These are phyloP conservation scores for Alternaria angustiovoidea DNA, from an alignment of 2,329 filamentous ascomycete species.

Conservation along the genomic window DNA sequence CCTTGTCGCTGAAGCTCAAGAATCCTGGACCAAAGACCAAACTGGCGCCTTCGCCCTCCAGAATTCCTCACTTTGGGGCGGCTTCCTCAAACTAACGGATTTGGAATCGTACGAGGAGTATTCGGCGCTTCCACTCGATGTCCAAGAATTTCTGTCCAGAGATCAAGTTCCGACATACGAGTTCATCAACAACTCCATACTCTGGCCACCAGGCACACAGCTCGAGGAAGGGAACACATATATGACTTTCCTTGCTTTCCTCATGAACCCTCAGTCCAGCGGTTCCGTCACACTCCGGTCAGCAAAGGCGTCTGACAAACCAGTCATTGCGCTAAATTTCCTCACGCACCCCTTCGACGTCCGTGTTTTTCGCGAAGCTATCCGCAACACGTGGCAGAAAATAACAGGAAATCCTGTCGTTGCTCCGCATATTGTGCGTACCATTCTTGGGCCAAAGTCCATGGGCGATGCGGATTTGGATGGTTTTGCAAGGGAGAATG, in stretches of 20 bases:
- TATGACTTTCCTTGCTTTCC: conserved; percentile 51
- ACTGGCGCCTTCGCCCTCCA: conserved; percentile 47
- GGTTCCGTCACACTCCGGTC: conserved; percentile 64
- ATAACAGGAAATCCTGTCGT: conserved; percentile 59
- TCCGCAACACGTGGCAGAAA: conserved; percentile 52
- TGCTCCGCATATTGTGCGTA: conserved; percentile 58
- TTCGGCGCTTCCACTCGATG: conserved; percentile 55
- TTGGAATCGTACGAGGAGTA: conserved; percentile 53
- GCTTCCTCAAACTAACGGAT: conserved; percentile 59
- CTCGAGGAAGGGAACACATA: conserved; percentile 47
- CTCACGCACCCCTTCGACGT: conserved; percentile 64
- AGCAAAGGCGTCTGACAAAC: conserved; percentile 59
- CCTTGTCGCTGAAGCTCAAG: conserved; percentile 54
- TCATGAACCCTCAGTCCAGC: conserved; percentile 59
- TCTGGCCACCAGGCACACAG: conserved; percentile 37
- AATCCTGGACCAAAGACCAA: conserved; percentile 53
- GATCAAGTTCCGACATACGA: conserved; percentile 67
- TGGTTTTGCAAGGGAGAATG: conserved; percentile 39
- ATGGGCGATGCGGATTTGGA: conserved; percentile 61
- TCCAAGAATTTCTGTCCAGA: conserved; percentile 56
- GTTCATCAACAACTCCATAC: conserved; percentile 49
- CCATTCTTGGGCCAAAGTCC: conserved; percentile 55
- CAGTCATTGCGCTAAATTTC: conserved; percentile 63
- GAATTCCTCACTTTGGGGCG: conserved; percentile 60
- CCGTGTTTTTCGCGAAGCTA: conserved; percentile 37